phyloP scores from a whole-genome alignment of 345 rosid species.

The Dipteronia dyeriana region DNA sequence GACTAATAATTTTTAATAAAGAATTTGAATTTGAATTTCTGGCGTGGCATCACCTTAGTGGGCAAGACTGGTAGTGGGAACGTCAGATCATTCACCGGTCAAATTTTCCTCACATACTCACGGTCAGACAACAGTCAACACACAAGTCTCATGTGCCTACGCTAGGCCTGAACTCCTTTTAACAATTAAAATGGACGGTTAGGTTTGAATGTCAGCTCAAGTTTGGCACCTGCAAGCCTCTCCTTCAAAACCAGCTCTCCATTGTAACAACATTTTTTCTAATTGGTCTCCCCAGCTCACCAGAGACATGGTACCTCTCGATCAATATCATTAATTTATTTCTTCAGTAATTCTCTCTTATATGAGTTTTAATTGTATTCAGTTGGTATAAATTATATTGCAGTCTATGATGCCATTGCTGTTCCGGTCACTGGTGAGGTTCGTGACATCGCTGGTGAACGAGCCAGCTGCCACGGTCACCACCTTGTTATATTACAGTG shows the following conservation, averaged over 20 bases:
- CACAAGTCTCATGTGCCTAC: neutral
- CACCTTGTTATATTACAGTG: constrained; percentile 48
- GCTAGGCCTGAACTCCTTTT: neutral
- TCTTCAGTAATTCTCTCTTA: neutral
- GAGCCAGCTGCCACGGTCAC: constrained; percentile 44
- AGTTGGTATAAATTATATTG: neutral
- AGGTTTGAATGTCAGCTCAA: constrained; percentile 35
- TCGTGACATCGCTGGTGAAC: constrained; percentile 28
- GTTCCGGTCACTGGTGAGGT: constrained; percentile 46
- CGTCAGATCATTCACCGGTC: neutral
- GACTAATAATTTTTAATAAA: no score
- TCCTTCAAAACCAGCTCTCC: neutral
- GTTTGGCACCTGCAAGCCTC: constrained; percentile 11
- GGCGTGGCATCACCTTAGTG: neutral
- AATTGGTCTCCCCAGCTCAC: neutral
- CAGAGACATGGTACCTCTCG: constrained; percentile 34
- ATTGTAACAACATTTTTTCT: neutral
- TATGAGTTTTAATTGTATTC: no score
- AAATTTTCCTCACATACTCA: neutral
- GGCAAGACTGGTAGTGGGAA: neutral
- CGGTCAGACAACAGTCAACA: no score
- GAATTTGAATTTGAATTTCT: neutral
- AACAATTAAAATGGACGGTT: constrained; percentile 24
- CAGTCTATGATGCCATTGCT: constrained; percentile 45
- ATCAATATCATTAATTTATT: neutral